Base-by-base conservation (phyloP, 192 early-diverging fungal species). In the Endogone sp. region DNA sequence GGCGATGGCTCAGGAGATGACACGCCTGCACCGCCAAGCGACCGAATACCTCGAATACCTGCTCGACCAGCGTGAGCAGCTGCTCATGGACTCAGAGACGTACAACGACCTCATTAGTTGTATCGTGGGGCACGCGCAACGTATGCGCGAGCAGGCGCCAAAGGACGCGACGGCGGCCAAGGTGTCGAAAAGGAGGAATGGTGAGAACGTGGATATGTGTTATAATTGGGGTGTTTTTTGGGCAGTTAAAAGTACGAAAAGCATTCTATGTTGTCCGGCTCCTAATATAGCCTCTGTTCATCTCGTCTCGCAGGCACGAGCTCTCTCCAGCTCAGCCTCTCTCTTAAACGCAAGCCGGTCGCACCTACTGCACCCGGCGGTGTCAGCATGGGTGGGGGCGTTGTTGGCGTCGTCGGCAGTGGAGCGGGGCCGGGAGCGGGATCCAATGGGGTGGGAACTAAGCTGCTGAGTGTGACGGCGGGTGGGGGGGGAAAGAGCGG, bases 61-160 rank as follows among this genome's bases (percentile, higher is more conserved):
- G 65, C 72, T 87, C 56, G 85, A 87, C 67, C 85, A 87, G 67
- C 74, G 85, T 57, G 85, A 87, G 58, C 81, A 85, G 54, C 71
- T 85, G 58, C 77, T 83, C 59, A 87, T 87, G 85, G 85, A 87
- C 62, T 81, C 83, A 23, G 85, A 87, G 59, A 83, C 82, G 10
- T 87, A 85, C 66, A 87, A 87, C 44, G 80, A 85, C 60, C 71
- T 87, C 72, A 87, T 87, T 55, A 81, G 75, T 28, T 85, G 83
- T 16, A 72, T 87, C 22, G 83, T 87, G 8, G 85, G 83, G 21
- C 81, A 84, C 44, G 85, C 85, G 1, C 83, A 84, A 57, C 37
- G 37, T 16, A 49, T 49, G 16, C 37, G 37, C 37, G 37, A 49
- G 37, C 37, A 49, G 37, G 1, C 37, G 16, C 37, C 37, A 6